Evolutionary conservation across 148 eudicot genomes (phyloP), one percentile per base, ranked within the genome.

Genomic region (Spergularia bocconei): DNA sequence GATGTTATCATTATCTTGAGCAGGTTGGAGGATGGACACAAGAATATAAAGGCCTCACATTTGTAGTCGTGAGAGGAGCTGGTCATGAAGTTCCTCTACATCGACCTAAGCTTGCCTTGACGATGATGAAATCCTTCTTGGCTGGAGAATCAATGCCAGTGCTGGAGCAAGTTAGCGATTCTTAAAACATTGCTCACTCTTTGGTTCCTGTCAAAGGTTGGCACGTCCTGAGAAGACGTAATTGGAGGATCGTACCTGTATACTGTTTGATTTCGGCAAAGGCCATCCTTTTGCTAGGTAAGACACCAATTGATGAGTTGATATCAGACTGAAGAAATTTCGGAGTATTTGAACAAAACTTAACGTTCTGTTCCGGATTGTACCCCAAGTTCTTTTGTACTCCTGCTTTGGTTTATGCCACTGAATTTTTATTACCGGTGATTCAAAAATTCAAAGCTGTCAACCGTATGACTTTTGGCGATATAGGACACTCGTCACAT

Each of bases 11-110:
- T 39, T 39, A 36, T 50, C 55, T 75, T 21, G 36, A 74, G 55
- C 85, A 93, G 98, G 97, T 94, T 50, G 98, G 91, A 57, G 98
- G 98, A 82, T 92, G 98, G 98, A 89, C 87, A 16, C 90, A 95
- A 79, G 91, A 87, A 71, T 92, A 95, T 68, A 78, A 82, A 67
- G 98, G 98, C 50, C 93, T 95, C 19, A 95, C 89, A 13, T 95
- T 92, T 63, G 98, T 92, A n/a, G 88, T 84, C 25, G 92, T 95
- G 36, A 85, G 98, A 77, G 98, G 97, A 73, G 97, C 98, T 66
- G 97, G 98, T n/a, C 98, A 95, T 79, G 97, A 95, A 87, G 98
- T 95, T 9, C 90, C 98, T 38, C 80, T 92, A 80, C 97, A 92
- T 79, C 88, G 73, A 79, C 93, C 97, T 20, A 90, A 92, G 77